A percentile compares a stretch with the other conserved stretches of the same genome.
These are phyloP conservation scores for Penicillium sp. DNA, from an alignment of 2,329 filamentous ascomycete genomes.

Conservation along the genomic window DNA sequence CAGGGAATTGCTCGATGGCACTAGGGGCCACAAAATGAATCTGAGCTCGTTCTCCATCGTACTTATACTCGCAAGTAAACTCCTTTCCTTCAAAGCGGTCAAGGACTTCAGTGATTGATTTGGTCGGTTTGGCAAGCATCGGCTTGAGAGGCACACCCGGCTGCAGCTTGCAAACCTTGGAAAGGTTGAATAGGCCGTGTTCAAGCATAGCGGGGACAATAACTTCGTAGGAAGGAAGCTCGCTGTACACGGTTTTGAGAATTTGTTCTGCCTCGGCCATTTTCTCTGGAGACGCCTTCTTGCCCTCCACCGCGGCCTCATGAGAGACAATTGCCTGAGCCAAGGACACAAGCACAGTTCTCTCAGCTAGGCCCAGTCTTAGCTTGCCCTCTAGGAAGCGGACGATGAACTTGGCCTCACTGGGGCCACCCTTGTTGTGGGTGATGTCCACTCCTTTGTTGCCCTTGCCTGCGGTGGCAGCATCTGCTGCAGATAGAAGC, in stretches of 20 bases:
- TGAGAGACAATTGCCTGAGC: conserved; percentile 86
- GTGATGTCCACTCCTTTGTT: conserved; percentile 71
- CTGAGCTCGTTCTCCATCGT: conserved; percentile 96
- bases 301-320: conserved; percentile 69
- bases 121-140: conserved; percentile 98
- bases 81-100: conserved; percentile 94
- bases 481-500: conserved; percentile 85
- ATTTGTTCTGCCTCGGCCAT: conserved; percentile 80
- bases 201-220: conserved; percentile 89
- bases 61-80: conserved; percentile 99
- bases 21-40: conserved; percentile 95
- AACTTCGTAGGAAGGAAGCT: conserved; percentile 91
- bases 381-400: conserved; percentile 94
- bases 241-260: conserved; percentile 89
- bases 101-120: conserved; percentile 95
- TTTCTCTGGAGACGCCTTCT: conserved; percentile 69
- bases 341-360: conserved; percentile 83
- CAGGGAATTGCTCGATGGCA: conserved; percentile 67
- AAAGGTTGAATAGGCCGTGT: conserved; percentile 79
- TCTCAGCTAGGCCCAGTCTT: conserved; percentile 86
- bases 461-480: conserved; percentile 68
- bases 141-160: conserved; percentile 95
- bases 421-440: conserved; percentile 89
- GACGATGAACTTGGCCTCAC: conserved; percentile 92
- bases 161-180: conserved; percentile 83